Base-by-base conservation (phyloP, 2,329 filamentous ascomycete genomes). In the Amesomyces nigricolor region DNA sequence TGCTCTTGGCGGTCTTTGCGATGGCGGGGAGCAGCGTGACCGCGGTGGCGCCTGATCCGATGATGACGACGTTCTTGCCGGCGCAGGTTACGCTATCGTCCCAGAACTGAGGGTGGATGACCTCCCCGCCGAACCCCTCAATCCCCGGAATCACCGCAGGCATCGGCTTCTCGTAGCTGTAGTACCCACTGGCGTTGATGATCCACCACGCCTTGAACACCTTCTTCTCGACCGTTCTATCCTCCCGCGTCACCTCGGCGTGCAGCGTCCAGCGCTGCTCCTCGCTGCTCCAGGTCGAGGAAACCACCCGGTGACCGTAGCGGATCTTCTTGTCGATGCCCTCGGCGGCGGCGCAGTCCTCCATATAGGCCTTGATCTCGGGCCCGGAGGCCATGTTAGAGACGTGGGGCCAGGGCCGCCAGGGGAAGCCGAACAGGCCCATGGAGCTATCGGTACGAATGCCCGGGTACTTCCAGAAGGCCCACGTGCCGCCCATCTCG, bases 41-140 rank as follows among this genome's bases (percentile, higher is more conserved):
- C 6, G 89, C 86, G 0, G 90, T 95, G 2, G 89, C 89, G 7
- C 90, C 90, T 14, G 81, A 86, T 14, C 89, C 89, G 59, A 94
- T 81, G 56, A 92, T 76, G 43, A 89, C 78, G 19, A 92, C 75
- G 44, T 81, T 80, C 70, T 91, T 89, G 67, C 76, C 75, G 5
- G 75, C 70, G 66, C 86, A 86, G 63, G 88, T 79, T 39, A 88
- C 72, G 47, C 83, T 76, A 54, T 85, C 73, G 0, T 87, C 86
- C 88, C 88, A 92, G 75, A 87, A 89, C 64, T 90, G 87, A 0
- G 87, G 87, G 60, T 89, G 86, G 4, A 87, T 73, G 6, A 83
- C 73, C 30, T 75, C 68, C 32, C 87, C 86, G 53, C 77, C 78
- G 72, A 91, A 91, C 17, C 74, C 75, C 1, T 85, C 75, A 10